phyloP scores from a whole-genome alignment of 257 asterid species.

The Osmanthus fragrans region DNA sequence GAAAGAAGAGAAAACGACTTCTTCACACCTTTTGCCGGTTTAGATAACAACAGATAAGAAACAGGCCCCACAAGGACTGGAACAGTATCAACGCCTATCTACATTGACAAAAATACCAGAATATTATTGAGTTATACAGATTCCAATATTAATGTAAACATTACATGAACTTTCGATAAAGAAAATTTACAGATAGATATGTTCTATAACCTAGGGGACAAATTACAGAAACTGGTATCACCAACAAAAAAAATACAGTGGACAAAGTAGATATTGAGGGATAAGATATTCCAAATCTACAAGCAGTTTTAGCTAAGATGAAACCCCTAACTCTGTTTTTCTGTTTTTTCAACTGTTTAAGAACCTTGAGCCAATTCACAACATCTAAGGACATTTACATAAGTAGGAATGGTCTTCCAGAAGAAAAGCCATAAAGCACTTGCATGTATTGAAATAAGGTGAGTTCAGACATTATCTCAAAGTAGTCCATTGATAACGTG shows the following conservation, averaged over 20 bases:
- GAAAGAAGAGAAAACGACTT: slow-evolving; percentile 61
- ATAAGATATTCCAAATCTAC: not conserved
- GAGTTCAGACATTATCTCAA: not conserved
- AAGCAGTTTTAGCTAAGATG: not conserved
- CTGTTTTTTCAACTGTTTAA: not conserved
- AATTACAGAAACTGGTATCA: not conserved
- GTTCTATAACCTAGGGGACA: not conserved
- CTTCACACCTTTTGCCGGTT: slow-evolving; percentile 74
- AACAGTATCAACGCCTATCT: slow-evolving; percentile 73
- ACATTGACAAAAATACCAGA: slow-evolving; percentile 19
- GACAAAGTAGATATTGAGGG: not conserved
- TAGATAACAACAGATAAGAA: slow-evolving; percentile 68
- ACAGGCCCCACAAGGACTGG: slow-evolving; percentile 86
- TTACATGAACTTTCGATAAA: slow-evolving; percentile 1
- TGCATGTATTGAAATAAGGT: not conserved
- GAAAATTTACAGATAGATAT: not conserved
- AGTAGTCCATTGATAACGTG: not conserved
- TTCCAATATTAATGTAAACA: not conserved
- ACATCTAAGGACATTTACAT: not conserved
- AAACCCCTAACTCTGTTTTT: not conserved
- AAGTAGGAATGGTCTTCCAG: not conserved
- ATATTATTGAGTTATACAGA: not conserved
- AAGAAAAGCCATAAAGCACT: not conserved
- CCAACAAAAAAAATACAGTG: not conserved
- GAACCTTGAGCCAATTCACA: no score